Evolutionary conservation across 1,284 basidiomycete species (phyloP).

Genomic region (Rhodotorula sp.): DNA sequence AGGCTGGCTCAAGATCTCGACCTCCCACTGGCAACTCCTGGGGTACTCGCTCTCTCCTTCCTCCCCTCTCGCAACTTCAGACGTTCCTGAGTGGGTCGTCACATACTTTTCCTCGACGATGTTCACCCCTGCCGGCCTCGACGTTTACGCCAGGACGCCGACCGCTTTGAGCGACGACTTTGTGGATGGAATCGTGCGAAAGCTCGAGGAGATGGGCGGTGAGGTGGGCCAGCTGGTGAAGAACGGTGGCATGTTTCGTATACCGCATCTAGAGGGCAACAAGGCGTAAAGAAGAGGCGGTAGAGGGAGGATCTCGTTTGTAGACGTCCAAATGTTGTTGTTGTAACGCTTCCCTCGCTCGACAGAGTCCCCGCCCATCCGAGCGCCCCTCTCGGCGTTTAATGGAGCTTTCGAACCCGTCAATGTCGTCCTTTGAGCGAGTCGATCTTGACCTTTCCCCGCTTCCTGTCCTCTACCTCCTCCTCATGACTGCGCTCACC

Average conservation of each 20-base stretch:
- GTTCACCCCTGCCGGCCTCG: conserved; percentile 57
- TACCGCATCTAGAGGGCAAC: conserved; percentile 5
- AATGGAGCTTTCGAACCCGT: too few species aligned
- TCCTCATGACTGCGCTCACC: background rate
- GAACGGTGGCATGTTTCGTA: conserved; percentile 26
- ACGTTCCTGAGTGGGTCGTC: conserved; percentile 52
- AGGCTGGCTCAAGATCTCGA: conserved; percentile 52
- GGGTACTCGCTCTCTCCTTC: conserved; percentile 47
- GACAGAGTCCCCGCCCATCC: too few species aligned
- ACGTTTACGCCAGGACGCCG: conserved; percentile 53
- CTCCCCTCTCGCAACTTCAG: background rate
- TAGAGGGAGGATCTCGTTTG: too few species aligned
- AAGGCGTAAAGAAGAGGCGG: background rate
- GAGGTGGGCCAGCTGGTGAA: conserved; percentile 9
- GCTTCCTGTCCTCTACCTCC: background rate
- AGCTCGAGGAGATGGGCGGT: conserved; percentile 11
- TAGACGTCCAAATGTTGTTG: background rate
- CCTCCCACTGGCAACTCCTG: conserved; percentile 56
- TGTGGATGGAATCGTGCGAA: conserved; percentile 35
- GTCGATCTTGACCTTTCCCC: background rate
- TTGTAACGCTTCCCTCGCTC: background rate
- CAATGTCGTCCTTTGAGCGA: background rate
- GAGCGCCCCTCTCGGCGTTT: too few species aligned
- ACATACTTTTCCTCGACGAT: conserved; percentile 58
- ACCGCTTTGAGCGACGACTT: conserved; percentile 42